Conservation (phyloP, 495 filamentous ascomycete genomes). For the Antarctomyces pellizariae region DNA sequence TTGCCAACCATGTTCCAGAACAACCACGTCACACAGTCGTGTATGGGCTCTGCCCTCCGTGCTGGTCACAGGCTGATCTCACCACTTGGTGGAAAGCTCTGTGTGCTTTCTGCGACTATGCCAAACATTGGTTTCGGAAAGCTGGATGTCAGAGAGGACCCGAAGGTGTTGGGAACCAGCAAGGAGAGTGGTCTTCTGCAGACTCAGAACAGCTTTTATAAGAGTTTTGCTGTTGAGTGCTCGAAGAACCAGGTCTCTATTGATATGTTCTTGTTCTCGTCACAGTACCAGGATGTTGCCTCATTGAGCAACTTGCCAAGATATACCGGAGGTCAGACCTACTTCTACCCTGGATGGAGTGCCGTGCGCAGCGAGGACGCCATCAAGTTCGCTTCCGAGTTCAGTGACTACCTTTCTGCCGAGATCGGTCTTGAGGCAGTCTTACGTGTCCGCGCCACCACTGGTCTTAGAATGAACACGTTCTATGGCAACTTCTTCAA, state of each 20-base stretch:
- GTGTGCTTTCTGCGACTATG: conserved; percentile 67
- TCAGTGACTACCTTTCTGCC: conserved; percentile 83
- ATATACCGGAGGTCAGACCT: conserved; percentile 94
- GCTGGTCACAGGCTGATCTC: conserved; percentile 91
- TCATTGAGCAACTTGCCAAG: conserved; percentile 82
- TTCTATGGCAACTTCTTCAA: conserved; percentile 99
- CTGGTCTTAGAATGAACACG: conserved; percentile 82
- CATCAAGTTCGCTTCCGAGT: conserved; percentile 90
- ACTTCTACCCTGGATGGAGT: conserved; percentile 97
- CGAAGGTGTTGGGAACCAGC: conserved; percentile 82
- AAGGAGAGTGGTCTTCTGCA: conserved; percentile 76
- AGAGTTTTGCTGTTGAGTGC: conserved; percentile 96
- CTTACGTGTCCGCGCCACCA: conserved; percentile 82
- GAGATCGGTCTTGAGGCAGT: conserved; percentile 95
- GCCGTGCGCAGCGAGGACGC: conserved; percentile 81
- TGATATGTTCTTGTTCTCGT: conserved; percentile 98
- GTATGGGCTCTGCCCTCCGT: conserved; percentile 80
- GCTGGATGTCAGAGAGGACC: conserved; percentile 85
- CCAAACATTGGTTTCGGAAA: conserved; percentile 84
- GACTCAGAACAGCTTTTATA: conserved; percentile 89
- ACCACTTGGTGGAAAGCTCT: conserved; percentile 80
- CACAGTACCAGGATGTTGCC: conserved; percentile 91
- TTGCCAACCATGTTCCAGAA: conserved; percentile 93
- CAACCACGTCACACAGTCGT: conserved; percentile 63
- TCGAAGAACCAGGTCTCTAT: conserved; percentile 97